Evolutionary conservation across 108 stramenopile species (phyloP), one percentile per base, ranked within the genome.

Genomic region (Skeletonema menzelii): DNA sequence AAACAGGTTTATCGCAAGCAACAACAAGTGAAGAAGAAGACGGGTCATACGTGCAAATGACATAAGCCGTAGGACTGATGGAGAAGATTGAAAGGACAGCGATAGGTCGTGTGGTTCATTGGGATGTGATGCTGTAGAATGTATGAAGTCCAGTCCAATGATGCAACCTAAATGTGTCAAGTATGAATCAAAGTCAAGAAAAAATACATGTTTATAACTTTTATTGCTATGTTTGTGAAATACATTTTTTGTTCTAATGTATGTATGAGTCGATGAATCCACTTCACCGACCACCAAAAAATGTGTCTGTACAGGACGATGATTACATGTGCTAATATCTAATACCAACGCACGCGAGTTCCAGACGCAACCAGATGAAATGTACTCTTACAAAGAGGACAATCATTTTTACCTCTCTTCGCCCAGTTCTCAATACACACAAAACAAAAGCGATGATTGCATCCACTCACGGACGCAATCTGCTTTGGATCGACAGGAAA

Each of bases 21-120:
- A 49, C n/a, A 22, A 1, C 4, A 6, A 20, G 17, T 22, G 49
- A 53, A 24, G 49, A 22, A 22, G 49, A 53, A 53, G 49, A 22
- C 10, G 42, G 63, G 20, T 30, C 58, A 12, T 79, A 78, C 35
- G 60, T 78, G 24, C 70, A 78, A 71, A 78, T 78, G 77, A 61
- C 34, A 22, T 78, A 27, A 76, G 20, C 24, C 22, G 6, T 4
- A n/a, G 1, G 7, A 22, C 49, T 53, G 17, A 4, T 35, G 35
- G 35, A 42, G 11, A 0, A 42, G n/a, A 3, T n/a, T 15, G 15
- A n/a, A n/a, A 40, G 15, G 3, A n/a, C 14, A n/a, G 2, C 0
- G 35, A 37, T n/a, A n/a, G 22, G 49, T 19, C 1, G 49, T 1
- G 6, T 22, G 2, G 8, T 24, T 20, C 49, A n/a, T 24, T 12